Evolutionary conservation across 1,139 yeast species (phyloP).

Genomic region (Sugiyamaella paludigena): DNA sequence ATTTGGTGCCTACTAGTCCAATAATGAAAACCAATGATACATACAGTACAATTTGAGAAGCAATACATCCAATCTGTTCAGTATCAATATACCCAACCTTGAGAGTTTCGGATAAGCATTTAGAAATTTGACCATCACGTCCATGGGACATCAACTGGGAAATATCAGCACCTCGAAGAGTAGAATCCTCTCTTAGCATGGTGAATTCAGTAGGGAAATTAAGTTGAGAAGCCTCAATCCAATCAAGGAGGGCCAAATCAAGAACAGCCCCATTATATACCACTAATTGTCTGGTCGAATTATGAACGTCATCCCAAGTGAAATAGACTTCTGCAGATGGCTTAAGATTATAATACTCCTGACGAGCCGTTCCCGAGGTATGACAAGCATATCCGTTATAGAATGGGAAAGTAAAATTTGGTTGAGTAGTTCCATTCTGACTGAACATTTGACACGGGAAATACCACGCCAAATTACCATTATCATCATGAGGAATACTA

Average conservation of each 20-base stretch:
- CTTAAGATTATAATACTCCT: conserved; percentile 59
- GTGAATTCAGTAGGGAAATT: conserved; percentile 72
- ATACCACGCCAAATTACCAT: conserved; percentile 80
- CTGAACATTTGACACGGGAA: conserved; percentile 81
- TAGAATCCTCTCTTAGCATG: conserved; percentile 52
- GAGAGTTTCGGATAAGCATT: conserved; percentile 81
- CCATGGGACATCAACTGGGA: conserved; percentile 72
- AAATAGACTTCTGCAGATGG: conserved; percentile 76
- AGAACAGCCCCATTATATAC: conserved; percentile 87
- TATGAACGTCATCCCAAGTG: conserved; percentile 83
- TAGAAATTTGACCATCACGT: conserved; percentile 66
- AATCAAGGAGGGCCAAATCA: conserved; percentile 70
- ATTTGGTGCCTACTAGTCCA: conserved; percentile 72
- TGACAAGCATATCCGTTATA: conserved; percentile 91
- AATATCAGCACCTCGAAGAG: conserved; percentile 73
- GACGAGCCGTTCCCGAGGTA: conserved; percentile 66
- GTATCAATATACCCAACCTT: conserved; percentile 89
- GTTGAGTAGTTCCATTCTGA: conserved; percentile 67
- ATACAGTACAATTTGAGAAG: conserved; percentile 77
- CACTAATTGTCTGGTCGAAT: conserved; percentile 70
- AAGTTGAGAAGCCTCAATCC: conserved; percentile 68
- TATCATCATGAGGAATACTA: conserved; percentile 57
- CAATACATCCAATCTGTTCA: conserved; percentile 93
- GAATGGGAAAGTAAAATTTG: conserved; percentile 51
- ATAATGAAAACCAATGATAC: conserved; percentile 81